Evolutionary conservation across 129 eudicot species (phyloP), one percentile per base, ranked within the genome.

Genomic region (Kitagawia praeruptora): DNA sequence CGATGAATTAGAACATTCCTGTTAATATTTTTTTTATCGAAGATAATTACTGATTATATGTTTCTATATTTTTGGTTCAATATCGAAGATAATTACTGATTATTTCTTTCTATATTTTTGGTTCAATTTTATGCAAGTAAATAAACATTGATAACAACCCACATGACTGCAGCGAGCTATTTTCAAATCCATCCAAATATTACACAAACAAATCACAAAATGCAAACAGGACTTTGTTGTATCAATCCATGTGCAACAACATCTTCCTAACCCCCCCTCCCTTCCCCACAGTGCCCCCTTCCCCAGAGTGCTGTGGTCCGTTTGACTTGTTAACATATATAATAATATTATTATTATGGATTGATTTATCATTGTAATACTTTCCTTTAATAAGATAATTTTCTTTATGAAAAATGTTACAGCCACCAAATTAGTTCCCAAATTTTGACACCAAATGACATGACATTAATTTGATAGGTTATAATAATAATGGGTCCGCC

Each of bases 161-260:
- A 61, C 70, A 63, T 63, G 79, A 42, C 40, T 3, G 4, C 34
- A 31, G 34, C 13, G 64, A 27, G 28, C 27, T 19, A 19, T 39
- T 31, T 34, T 16, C 64, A 34, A 74, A 41, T n/a, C 41, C 69
- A 46, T 48, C 75, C 75, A 61, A 75, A 27, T 13, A 27, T 27
- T 81, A 39, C 63, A 12, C 56, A 75, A 31, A 45, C 48, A 28
- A 27, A 70, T 10, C 13, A 61, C 12, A 61, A 5, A 9, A 69
- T 8, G 31, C 75, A 66, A 78, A 45, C 19, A 46, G 34, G 81
- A 79, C 75, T 79, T 46, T 79, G n/a, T 16, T 38, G 75, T 27
- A 63, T 8, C 28, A n/a, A 28, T 38, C 53, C 71, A 61, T 78
- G 80, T 78, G 74, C 80, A 64, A 25, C 8, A n/a, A 21, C 81